Conservation (phyloP, 768 basidiomycete genomes). For the Amyloporia xantha region DNA sequence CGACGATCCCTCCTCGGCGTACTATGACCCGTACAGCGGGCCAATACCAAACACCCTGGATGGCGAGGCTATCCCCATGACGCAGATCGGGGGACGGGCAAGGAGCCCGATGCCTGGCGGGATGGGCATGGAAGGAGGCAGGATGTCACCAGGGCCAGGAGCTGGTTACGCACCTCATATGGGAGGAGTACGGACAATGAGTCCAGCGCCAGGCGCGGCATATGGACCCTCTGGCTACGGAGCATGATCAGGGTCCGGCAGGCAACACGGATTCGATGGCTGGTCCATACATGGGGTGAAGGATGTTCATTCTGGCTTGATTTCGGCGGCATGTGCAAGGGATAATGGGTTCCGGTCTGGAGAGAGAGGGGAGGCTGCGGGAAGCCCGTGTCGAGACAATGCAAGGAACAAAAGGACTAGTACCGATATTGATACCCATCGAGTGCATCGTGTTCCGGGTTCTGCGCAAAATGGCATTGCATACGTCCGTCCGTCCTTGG, state of each 20-base stretch:
- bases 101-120: constrained; percentile 12
- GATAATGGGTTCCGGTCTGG: not conserved
- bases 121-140: constrained; percentile 5
- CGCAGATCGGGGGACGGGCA: constrained; percentile 35
- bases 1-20: constrained; percentile 53
- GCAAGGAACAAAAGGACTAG: not conserved
- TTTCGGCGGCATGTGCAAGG: not conserved
- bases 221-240: constrained; percentile 27
- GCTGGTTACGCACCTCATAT: not conserved
- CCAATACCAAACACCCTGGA: constrained; percentile 63
- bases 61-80: constrained; percentile 71
- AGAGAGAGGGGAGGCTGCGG: not conserved
- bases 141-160: constrained; percentile 10
- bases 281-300: constrained; percentile 14
- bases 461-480: not conserved
- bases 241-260: constrained; percentile 1
- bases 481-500: not conserved
- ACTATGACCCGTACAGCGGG: constrained; percentile 77
- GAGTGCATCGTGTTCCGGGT: not conserved
- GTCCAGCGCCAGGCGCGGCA: constrained; percentile 41
- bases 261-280: constrained; percentile 12
- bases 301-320: not conserved
- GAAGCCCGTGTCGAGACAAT: not conserved
- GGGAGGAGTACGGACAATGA: constrained; percentile 22
- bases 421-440: constrained; percentile 5